Evolutionary conservation across 106 monocot species (phyloP), one percentile per base, ranked within the genome.

Genomic region (Posidonia australis): DNA sequence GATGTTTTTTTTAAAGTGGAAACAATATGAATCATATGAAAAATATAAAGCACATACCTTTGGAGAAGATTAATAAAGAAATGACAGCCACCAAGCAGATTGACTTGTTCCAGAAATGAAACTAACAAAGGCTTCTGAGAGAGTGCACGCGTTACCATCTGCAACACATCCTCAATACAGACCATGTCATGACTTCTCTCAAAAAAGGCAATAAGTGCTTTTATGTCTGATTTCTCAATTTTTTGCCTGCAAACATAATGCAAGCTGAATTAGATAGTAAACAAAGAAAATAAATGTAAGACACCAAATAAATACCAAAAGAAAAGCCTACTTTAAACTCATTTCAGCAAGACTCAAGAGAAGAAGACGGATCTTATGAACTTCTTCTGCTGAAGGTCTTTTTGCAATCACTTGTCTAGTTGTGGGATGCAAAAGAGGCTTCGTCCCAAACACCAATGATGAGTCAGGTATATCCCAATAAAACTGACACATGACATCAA

Each of bases 121-220:
- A 71, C 58, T 60, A 87, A 58, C 16, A 85, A 42, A 56, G 72
- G 47, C 51, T 85, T 87, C 4, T 83, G 84, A 61, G 98, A 98
- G 63, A 87, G 72, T 51, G 79, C 72, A 59, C 87, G 98, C 44
- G 88, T 85, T 70, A 98, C 66, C 90, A 98, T 91, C 60, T 98
- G 84, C 70, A 98, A 59, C 32, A 88, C 82, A 87, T 98, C 98
- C 81, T 98, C 98, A 69, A 98, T 79, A 59, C 91, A 98, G 25
- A 68, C 78, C 90, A 88, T 83, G 70, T 98, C 98, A 62, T 85
- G 77, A 68, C 83, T 91, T 73, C 70, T 76, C 78, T 91, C 91
- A 65, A 90, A 83, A 73, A 91, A 91, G 18, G 87, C 81, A 65
- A 87, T 73, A 29, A 98, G 69, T 65, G 83, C 74, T 51, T 71